Evolutionary conservation across 2,329 filamentous ascomycete genomes (phyloP).

Genomic region (Nemania diffusa): DNA sequence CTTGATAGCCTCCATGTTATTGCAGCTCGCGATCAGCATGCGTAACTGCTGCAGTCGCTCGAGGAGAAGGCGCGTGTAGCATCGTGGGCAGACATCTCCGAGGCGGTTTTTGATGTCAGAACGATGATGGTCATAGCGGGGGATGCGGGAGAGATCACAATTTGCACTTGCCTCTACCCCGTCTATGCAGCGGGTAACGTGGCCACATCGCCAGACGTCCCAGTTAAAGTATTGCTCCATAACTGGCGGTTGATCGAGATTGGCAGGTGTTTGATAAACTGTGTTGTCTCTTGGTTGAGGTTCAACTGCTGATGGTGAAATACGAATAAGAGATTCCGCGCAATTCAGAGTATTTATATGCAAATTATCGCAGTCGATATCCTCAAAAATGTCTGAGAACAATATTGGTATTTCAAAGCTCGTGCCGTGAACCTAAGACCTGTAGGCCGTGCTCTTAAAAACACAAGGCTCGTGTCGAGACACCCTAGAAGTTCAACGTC

Average conservation of each 20-base stretch:
- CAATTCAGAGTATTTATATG: not conserved
- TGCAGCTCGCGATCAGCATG: not conserved
- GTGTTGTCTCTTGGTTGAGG: not conserved
- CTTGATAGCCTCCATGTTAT: not conserved
- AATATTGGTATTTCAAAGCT: not conserved
- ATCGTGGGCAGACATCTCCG: not conserved
- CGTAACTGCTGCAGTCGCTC: not conserved
- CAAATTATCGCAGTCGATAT: not conserved
- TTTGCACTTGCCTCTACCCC: not conserved
- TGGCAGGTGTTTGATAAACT: not conserved
- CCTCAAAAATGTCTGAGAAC: not conserved
- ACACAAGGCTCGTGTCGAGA: not conserved
- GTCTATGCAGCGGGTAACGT: slow-evolving; percentile 1
- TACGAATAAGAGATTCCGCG: not conserved
- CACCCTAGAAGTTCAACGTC: not conserved
- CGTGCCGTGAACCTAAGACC: not conserved
- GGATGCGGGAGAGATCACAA: not conserved
- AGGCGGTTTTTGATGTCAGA: not conserved
- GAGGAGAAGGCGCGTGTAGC: not conserved
- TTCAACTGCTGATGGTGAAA: too few species aligned
- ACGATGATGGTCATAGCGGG: not conserved
- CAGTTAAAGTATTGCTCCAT: not conserved
- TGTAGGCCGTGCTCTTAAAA: not conserved
- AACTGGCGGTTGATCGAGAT: not conserved
- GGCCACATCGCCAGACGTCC: slow-evolving; percentile 25